Evolutionary conservation across 2,329 filamentous ascomycete species (phyloP).

Genomic region (Gaeumannomyces tritici): DNA sequence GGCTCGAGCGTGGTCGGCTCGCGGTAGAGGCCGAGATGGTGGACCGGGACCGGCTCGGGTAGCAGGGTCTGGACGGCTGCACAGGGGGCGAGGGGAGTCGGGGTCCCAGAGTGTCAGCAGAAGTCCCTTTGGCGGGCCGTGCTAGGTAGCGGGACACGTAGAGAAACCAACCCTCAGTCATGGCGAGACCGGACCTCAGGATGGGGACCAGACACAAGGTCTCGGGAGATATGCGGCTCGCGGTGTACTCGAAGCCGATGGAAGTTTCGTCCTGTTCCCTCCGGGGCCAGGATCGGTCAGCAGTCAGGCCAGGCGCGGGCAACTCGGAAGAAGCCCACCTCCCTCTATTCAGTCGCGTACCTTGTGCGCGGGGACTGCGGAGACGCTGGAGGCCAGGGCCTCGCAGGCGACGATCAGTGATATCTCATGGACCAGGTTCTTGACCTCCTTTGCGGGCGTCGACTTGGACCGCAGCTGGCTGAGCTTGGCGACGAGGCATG

Average conservation of each 20-base stretch:
- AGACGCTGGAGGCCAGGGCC: constrained; percentile 59
- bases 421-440: constrained; percentile 78
- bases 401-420: constrained; percentile 73
- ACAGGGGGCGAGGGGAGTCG: neutral
- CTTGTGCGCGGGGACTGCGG: constrained; percentile 46
- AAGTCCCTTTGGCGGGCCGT: neutral
- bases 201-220: constrained; percentile 81
- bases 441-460: constrained; percentile 65
- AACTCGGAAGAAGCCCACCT: neutral
- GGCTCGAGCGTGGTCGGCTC: constrained; percentile 79
- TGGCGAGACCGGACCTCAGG: constrained; percentile 81
- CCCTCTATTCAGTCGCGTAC: constrained; percentile 40
- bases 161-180: constrained; percentile 62
- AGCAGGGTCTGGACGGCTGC: constrained; percentile 73
- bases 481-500: constrained; percentile 80
- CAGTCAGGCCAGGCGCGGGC: neutral
- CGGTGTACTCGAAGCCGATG: constrained; percentile 66
- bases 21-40: constrained; percentile 92
- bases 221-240: constrained; percentile 50
- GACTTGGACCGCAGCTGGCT: constrained; percentile 73
- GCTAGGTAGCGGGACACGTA: neutral
- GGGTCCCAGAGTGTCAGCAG: neutral
- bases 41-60: constrained; percentile 68
- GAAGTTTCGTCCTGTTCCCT: constrained; percentile 60
- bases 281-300: neutral